Evolutionary conservation across 345 rosid species (phyloP).

Genomic region (Citrus australasica): DNA sequence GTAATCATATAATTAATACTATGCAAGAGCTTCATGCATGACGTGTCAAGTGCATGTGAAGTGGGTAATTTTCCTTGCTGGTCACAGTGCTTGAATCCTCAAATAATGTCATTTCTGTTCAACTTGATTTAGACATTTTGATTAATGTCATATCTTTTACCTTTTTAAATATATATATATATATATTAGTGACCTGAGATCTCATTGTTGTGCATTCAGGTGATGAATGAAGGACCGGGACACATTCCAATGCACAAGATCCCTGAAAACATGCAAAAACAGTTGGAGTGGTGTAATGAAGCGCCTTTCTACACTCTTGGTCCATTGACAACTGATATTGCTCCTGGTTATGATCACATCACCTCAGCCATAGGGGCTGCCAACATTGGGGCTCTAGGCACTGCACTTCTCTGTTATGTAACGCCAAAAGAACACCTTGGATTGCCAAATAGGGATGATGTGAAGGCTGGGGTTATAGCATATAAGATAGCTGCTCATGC

Average conservation of each 20-base stretch:
- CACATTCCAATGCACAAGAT: constrained; percentile 97
- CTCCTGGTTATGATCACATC: constrained; percentile 97
- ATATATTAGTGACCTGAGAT: background rate
- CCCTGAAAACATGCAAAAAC: constrained; percentile 98
- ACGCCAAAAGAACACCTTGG: constrained; percentile 99
- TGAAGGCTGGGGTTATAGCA: constrained; percentile 95
- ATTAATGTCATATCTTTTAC: background rate
- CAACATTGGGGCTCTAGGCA: constrained; percentile 96
- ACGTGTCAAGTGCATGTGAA: background rate
- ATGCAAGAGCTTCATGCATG: background rate
- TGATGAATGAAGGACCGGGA: constrained; percentile 99
- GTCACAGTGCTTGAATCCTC: background rate
- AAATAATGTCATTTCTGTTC: background rate
- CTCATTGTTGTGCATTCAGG: constrained; percentile 36
- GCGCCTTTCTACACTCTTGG: constrained; percentile 99
- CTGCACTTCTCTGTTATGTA: constrained; percentile 97
- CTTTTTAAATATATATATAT: background rate
- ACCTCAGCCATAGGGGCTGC: constrained; percentile 99
- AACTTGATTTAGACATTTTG: background rate
- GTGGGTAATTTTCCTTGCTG: background rate
- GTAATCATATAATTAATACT: constrained; percentile 30
- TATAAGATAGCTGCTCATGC: constrained; percentile 98
- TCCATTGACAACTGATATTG: constrained; percentile 93
- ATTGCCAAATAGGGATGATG: constrained; percentile 95
- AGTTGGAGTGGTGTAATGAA: constrained; percentile 98